These are phyloP conservation scores for Hypoxylon rubiginosum DNA, from an alignment of 2,329 filamentous ascomycete genomes.

Conservation along the genomic window DNA sequence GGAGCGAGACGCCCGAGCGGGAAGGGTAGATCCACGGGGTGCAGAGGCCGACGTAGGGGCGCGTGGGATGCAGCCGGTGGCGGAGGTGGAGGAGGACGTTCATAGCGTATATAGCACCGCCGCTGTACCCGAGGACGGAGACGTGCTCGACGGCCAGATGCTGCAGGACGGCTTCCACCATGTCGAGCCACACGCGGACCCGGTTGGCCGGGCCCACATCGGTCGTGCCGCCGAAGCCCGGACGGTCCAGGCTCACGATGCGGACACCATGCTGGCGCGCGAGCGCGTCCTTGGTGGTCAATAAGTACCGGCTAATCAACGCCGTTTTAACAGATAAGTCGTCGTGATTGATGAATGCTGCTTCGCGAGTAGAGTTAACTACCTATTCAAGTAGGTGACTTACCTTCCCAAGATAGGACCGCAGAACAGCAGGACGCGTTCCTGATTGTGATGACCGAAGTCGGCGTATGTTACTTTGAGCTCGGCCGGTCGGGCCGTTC, in stretches of 20 bases:
- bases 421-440: slow-evolving; percentile 41
- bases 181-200: slow-evolving; percentile 50
- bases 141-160: slow-evolving; percentile 52
- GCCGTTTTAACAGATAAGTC: not conserved
- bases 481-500: slow-evolving; percentile 13
- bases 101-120: slow-evolving; percentile 43
- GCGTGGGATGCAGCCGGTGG: slow-evolving; percentile 42
- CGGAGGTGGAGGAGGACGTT: slow-evolving; percentile 44
- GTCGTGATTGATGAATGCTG: not conserved
- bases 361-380: not conserved
- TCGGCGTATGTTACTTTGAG: slow-evolving; percentile 42
- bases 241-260: slow-evolving; percentile 53
- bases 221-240: slow-evolving; percentile 55
- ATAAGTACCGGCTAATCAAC: slow-evolving; percentile 47
- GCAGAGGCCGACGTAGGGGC: slow-evolving; percentile 43
- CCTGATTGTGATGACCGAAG: slow-evolving; percentile 38
- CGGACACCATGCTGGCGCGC: slow-evolving; percentile 52
- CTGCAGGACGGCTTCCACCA: slow-evolving; percentile 50
- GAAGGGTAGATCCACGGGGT: slow-evolving; percentile 43
- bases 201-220: slow-evolving; percentile 41
- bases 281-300: slow-evolving; percentile 52
- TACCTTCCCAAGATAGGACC: slow-evolving; percentile 41
- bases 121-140: slow-evolving; percentile 42
- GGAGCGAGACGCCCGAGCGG: slow-evolving; percentile 34
- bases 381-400: not conserved